Evolutionary conservation across 345 rosid genomes (phyloP).

Genomic region (Salix exigua): DNA sequence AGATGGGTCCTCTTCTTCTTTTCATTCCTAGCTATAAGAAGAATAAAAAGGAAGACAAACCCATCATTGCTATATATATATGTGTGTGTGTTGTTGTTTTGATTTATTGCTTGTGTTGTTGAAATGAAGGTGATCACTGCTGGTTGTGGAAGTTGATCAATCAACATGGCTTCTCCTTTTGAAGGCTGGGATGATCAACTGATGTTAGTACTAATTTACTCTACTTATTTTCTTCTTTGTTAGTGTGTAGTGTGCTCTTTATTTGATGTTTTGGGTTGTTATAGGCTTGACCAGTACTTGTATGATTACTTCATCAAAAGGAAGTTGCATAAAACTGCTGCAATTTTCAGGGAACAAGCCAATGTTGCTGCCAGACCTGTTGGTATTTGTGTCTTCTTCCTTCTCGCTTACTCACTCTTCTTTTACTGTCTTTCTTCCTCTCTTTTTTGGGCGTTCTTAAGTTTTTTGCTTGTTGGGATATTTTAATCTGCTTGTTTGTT

Average conservation of each 20-base stretch:
- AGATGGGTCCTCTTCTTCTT: not conserved
- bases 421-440: not conserved
- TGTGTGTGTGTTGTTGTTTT: no score
- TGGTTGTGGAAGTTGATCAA: not conserved
- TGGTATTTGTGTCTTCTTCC: slow-evolving; percentile 10
- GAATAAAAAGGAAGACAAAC: no score
- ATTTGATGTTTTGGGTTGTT: not conserved
- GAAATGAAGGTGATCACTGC: slow-evolving; percentile 2
- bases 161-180: not conserved
- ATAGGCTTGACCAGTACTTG: slow-evolving; percentile 35
- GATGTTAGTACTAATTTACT: slow-evolving; percentile 6
- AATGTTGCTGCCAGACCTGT: slow-evolving; percentile 17
- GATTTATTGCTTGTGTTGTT: not conserved
- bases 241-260: not conserved
- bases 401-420: not conserved
- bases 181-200: slow-evolving; percentile 12
- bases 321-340: slow-evolving; percentile 31
- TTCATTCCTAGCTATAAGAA: not conserved
- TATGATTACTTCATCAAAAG: slow-evolving; percentile 38
- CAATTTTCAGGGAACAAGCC: slow-evolving; percentile 28
- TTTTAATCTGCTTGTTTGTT: no score
- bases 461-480: not conserved
- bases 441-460: not conserved
- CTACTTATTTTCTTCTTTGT: not conserved
- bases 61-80: no score